Conservation (phyloP, 2,329 filamentous ascomycete genomes). For the Piedraia hortae region DNA sequence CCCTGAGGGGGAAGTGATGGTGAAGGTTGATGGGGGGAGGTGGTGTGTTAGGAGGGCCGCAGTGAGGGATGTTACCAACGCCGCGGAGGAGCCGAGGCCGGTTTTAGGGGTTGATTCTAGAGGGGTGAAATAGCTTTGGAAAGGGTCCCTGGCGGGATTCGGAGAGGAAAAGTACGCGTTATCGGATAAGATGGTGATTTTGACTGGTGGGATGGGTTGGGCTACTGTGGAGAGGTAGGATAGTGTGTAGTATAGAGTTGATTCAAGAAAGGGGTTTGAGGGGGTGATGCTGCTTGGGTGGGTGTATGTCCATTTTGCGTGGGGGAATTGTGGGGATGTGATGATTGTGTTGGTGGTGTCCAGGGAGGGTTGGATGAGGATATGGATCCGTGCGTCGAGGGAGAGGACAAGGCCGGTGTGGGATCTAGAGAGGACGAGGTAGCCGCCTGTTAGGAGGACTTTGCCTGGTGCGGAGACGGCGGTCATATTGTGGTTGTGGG, state of each 20-base stretch:
- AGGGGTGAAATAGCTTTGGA: constrained; percentile 50
- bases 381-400: constrained; percentile 35
- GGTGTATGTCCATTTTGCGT: constrained; percentile 62
- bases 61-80: constrained; percentile 68
- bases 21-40: constrained; percentile 28
- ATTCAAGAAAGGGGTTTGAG: constrained; percentile 73
- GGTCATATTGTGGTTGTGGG: constrained; percentile 5
- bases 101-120: constrained; percentile 74
- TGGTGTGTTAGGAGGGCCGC: constrained; percentile 54
- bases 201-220: constrained; percentile 33
- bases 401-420: constrained; percentile 51
- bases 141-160: constrained; percentile 17
- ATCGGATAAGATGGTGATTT: constrained; percentile 72
- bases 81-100: constrained; percentile 78
- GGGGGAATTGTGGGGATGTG: constrained; percentile 78
- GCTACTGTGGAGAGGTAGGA: constrained; percentile 40
- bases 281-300: constrained; percentile 18
- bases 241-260: constrained; percentile 61
- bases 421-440: constrained; percentile 68
- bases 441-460: constrained; percentile 80
- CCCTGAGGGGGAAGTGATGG: constrained; percentile 26
- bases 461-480: constrained; percentile 77
- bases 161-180: constrained; percentile 86
- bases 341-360: too few species aligned
- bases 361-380: constrained; percentile 27